Conservation (phyloP, 2,329 filamentous ascomycete species). For the Cladophialophora chaetospira region DNA sequence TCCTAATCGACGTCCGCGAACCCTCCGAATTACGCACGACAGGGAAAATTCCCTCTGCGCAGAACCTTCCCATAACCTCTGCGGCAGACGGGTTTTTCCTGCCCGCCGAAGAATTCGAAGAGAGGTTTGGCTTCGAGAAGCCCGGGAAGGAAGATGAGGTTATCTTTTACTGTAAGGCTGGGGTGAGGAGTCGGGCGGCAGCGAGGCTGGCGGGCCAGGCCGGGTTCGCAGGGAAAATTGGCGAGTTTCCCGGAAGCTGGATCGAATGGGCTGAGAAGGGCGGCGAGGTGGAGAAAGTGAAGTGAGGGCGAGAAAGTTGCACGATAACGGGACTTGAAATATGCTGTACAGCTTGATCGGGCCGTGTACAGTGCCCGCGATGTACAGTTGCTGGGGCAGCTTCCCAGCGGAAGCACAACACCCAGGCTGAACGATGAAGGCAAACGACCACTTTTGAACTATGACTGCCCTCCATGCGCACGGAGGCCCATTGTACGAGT, state of each 20-base stretch:
- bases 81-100: conserved; percentile 80
- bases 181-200: conserved; percentile 77
- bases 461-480: too few relatives aligned
- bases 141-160: conserved; percentile 60
- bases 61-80: conserved; percentile 79
- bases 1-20: conserved; percentile 51
- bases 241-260: conserved; percentile 56
- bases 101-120: conserved; percentile 74
- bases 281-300: conserved; percentile 60
- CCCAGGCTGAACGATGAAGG: too few relatives aligned
- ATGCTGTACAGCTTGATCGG: background rate
- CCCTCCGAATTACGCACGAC: conserved; percentile 48
- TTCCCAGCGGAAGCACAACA: background rate
- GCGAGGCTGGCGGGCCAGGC: conserved; percentile 74
- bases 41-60: conserved; percentile 70
- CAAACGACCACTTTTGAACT: too few relatives aligned
- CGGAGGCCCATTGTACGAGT: too few relatives aligned
- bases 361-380: background rate
- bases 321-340: background rate
- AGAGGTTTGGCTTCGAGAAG: conserved; percentile 75
- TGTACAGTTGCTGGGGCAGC: background rate
- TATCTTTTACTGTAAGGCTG: conserved; percentile 92
- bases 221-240: conserved; percentile 68
- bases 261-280: conserved; percentile 78
- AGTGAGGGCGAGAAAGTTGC: too few relatives aligned